Percentiles rank a stretch among this genome's conserved stretches.
phyloP scores from a whole-genome alignment of 225 moss, liverwort and hornwort genomes.

The Pseudoscleropodium purum region DNA sequence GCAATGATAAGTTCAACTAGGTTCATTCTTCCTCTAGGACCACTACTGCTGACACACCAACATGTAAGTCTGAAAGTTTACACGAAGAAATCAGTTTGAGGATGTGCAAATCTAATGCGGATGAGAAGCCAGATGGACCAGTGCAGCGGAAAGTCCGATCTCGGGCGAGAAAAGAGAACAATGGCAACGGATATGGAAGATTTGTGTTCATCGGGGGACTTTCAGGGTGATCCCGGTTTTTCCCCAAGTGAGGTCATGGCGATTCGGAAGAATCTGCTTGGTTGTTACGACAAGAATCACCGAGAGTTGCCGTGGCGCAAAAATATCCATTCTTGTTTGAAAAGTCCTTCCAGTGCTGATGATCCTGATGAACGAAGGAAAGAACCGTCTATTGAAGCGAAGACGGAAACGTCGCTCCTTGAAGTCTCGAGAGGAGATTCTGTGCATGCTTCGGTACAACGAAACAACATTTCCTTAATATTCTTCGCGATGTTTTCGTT shows the following conservation, averaged over 20 bases:
- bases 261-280: conserved; percentile 54
- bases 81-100: neutral
- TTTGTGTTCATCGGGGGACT: neutral
- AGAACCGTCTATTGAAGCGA: neutral
- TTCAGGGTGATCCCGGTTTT: conserved; percentile 6
- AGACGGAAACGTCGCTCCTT: neutral
- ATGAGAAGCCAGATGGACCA: neutral
- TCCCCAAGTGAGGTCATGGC: conserved; percentile 25
- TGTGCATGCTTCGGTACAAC: conserved; percentile 1
- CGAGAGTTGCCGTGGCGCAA: conserved; percentile 82
- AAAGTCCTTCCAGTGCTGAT: neutral
- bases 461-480: neutral
- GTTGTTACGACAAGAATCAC: conserved; percentile 84
- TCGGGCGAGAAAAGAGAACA: neutral
- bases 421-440: neutral
- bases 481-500: neutral
- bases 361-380: neutral
- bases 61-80: neutral
- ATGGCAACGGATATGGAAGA: conserved; percentile 33
- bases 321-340: conserved; percentile 40
- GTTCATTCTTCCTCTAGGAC: neutral
- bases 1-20: too few species aligned
- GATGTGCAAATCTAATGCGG: neutral
- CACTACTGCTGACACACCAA: neutral
- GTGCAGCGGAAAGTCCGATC: neutral